These are phyloP conservation scores for Chalciporus piperatus DNA, from an alignment of 768 basidiomycete species.

Conservation along the genomic window DNA sequence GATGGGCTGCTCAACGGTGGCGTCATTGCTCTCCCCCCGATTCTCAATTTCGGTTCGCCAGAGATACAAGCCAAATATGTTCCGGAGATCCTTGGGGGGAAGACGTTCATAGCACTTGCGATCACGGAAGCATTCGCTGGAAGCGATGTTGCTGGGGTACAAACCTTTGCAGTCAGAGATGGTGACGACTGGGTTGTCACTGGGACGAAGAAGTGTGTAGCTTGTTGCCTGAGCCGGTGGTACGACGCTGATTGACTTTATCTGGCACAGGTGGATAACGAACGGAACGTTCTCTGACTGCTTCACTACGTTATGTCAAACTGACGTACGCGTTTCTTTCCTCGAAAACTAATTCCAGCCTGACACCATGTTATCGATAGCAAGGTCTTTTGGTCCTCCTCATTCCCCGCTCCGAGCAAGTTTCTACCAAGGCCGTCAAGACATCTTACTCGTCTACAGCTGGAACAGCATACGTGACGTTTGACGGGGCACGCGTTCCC, in stretches of 20 bases:
- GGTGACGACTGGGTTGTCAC: constrained; percentile 86
- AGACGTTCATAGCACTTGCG: constrained; percentile 85
- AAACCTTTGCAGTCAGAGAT: constrained; percentile 81
- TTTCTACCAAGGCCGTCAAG: constrained; percentile 87
- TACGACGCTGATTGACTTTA: not conserved
- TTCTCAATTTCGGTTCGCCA: constrained; percentile 83
- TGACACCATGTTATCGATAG: constrained; percentile 31
- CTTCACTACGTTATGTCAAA: constrained; percentile 76
- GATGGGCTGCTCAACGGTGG: constrained; percentile 81
- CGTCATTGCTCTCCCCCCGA: constrained; percentile 86
- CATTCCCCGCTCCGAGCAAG: constrained; percentile 64
- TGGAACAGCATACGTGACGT: constrained; percentile 84
- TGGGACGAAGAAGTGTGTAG: constrained; percentile 84
- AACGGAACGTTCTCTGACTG: constrained; percentile 85
- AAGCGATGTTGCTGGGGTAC: constrained; percentile 80
- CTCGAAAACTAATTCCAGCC: not conserved
- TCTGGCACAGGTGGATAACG: constrained; percentile 72
- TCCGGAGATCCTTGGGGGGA: constrained; percentile 69
- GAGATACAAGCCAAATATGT: constrained; percentile 70
- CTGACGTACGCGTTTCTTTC: constrained; percentile 45
- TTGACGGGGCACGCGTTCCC: constrained; percentile 81
- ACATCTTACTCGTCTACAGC: constrained; percentile 91
- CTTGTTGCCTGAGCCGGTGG: not conserved
- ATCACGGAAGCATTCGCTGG: constrained; percentile 94
- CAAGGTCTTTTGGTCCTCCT: constrained; percentile 75